Evolutionary conservation across 2,329 filamentous ascomycete species (phyloP), one percentile per base, ranked within the genome.

Genomic region (Parastagonospora nodorum): DNA sequence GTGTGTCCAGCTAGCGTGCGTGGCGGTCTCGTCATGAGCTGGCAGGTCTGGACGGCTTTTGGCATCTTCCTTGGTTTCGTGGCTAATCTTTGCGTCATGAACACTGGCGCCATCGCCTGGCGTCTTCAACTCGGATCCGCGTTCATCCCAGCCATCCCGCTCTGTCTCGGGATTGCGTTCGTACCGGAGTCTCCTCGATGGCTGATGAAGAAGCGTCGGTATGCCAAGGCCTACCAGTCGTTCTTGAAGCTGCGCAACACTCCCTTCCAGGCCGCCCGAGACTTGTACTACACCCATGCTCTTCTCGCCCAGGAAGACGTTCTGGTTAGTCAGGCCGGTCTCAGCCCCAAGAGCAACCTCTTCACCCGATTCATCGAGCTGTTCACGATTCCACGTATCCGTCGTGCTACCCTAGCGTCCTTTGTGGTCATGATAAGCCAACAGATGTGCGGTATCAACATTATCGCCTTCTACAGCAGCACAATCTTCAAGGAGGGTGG

Each of bases 351-450:
- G 45, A 67, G 62, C 55, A 76, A 73, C 51, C 67, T 76, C 48
- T 72, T 77, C 55, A 75, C 65, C 1, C 69, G 75, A 33, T 75
- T 77, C 54, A 32, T 80, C 32, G 83, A 90, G 66, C 68, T 84
- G 0, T 88, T 90, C 64, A 88, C 84, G 9, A 81, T 90, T 49
- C 86, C 88, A 1, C 82, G 88, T 40, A 78, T 89, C 9, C 82
- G 87, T 11, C 82, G 87, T 35, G 91, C 91, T 2, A 92, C 86
- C 3, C 79, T 89, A 28, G 90, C 90, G 5, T 88, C 89, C 1
- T 89, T 86, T 57, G 84, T 85, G 1, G 89, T 93, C 59, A 95
- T 95, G 90, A 85, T 85, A 58, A 77, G 75, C 0, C 84, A 87
- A 61, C 84, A 87, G 63, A 80, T 87, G 75, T 85, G 82, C 52